These are phyloP conservation scores for Melocanna baccifera DNA, from an alignment of 176 grass and related monocot genomes.

Conservation along the genomic window DNA sequence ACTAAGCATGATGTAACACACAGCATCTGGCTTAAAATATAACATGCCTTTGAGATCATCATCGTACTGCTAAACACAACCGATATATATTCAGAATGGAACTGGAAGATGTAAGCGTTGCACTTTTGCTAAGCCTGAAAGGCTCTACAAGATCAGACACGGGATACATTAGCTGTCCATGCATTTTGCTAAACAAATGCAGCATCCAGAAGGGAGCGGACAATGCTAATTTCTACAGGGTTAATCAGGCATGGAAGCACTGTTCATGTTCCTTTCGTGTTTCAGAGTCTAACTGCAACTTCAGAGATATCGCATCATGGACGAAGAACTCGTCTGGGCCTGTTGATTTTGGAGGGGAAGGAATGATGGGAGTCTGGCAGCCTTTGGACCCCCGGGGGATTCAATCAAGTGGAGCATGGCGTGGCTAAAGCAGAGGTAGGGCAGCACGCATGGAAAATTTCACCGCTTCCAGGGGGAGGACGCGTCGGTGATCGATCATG, in stretches of 20 bases:
- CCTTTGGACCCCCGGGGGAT: slow-evolving; percentile 12
- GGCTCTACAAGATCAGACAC: too few species aligned
- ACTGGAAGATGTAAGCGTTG: background rate
- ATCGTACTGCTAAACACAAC: background rate
- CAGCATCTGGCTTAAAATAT: background rate
- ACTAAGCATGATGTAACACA: slow-evolving; percentile 29
- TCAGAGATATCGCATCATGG: background rate
- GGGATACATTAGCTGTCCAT: too few species aligned
- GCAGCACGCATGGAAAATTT: background rate
- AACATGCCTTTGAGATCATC: background rate
- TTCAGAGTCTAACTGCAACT: background rate
- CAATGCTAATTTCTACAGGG: background rate
- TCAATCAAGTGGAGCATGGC: slow-evolving; percentile 28
- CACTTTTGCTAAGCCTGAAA: background rate
- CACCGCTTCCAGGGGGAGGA: background rate
- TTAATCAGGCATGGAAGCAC: background rate
- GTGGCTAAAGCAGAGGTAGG: slow-evolving; percentile 14
- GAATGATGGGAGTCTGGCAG: slow-evolving; percentile 9
- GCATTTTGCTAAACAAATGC: background rate
- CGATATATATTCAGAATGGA: background rate
- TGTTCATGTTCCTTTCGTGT: background rate
- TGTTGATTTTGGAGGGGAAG: background rate
- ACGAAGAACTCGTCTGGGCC: background rate
- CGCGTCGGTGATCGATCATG: background rate
- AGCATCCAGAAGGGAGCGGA: background rate